Evolutionary conservation across 2,329 filamentous ascomycete genomes (phyloP).

Genomic region (Nannizziopsis arthrosporioides): DNA sequence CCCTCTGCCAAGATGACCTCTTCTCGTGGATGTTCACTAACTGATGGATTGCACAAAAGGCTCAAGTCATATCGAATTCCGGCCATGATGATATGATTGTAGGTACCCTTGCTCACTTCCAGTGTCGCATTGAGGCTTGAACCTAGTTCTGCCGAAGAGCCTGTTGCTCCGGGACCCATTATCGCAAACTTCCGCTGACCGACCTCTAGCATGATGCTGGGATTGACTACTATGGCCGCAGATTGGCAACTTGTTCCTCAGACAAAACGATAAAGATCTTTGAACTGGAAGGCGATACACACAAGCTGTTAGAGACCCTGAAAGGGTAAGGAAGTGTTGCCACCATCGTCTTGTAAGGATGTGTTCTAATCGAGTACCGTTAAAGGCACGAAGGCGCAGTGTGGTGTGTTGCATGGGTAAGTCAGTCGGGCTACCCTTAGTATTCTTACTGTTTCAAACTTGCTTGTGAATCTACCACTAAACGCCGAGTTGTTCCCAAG

Average conservation of each 20-base stretch:
- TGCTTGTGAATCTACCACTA: neutral
- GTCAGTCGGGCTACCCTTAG: conserved; percentile 19
- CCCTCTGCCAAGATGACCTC: neutral
- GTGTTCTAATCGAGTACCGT: neutral
- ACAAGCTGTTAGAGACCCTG: conserved; percentile 80
- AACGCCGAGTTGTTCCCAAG: conserved; percentile 22
- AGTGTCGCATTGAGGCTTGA: neutral
- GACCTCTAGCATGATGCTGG: conserved; percentile 82
- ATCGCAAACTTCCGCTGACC: neutral
- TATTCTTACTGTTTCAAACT: neutral
- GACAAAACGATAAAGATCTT: conserved; percentile 99
- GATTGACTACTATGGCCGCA: conserved; percentile 94
- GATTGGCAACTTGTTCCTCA: conserved; percentile 91
- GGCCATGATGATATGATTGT: conserved; percentile 99
- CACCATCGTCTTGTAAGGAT: neutral
- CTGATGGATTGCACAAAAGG: conserved; percentile 34
- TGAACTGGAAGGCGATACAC: conserved; percentile 86
- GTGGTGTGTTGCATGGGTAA: conserved; percentile 87
- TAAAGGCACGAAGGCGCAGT: conserved; percentile 87
- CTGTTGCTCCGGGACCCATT: neutral
- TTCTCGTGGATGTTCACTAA: neutral
- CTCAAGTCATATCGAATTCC: conserved; percentile 71
- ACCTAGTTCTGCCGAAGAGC: too few species aligned
- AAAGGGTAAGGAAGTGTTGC: conserved; percentile 56
- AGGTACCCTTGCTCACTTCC: conserved; percentile 37